Conservation (phyloP, 176 grass and related monocot genomes). For the Eremochloa ophiuroides region DNA sequence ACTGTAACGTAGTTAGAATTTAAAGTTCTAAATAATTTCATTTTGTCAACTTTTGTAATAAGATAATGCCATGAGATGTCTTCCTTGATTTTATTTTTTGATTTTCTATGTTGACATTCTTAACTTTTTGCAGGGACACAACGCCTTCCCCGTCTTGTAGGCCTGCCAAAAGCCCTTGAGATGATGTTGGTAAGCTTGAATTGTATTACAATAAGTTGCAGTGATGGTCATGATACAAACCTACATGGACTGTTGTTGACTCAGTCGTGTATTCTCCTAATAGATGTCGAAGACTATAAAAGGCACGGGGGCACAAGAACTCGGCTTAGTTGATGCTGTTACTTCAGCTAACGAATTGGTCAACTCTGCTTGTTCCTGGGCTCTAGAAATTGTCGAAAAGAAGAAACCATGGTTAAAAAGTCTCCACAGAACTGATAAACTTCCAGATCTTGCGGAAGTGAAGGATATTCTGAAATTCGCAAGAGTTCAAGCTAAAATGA, state of each 20-base stretch:
- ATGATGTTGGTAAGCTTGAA: constrained; percentile 70
- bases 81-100: neutral
- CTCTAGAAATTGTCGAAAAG: constrained; percentile 62
- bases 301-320: constrained; percentile 58
- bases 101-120: constrained; percentile 6
- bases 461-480: constrained; percentile 59
- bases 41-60: neutral
- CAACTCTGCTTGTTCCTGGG: constrained; percentile 52
- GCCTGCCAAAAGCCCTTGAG: constrained; percentile 78
- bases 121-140: constrained; percentile 66
- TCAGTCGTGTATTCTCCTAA: constrained; percentile 12
- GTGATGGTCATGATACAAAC: constrained; percentile 16
- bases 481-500: constrained; percentile 56
- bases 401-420: constrained; percentile 75
- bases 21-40: neutral
- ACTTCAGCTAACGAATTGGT: constrained; percentile 60
- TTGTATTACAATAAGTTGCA: neutral
- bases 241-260: neutral
- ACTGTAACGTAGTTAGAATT: neutral
- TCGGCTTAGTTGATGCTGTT: constrained; percentile 66
- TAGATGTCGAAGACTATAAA: constrained; percentile 80
- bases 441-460: constrained; percentile 46
- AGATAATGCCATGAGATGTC: neutral
- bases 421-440: constrained; percentile 66
- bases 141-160: constrained; percentile 82